Percentiles rank a stretch among this genome's conserved stretches.
phyloP scores from a whole-genome alignment of 1,284 basidiomycete genomes.

The Irpex sp. region DNA sequence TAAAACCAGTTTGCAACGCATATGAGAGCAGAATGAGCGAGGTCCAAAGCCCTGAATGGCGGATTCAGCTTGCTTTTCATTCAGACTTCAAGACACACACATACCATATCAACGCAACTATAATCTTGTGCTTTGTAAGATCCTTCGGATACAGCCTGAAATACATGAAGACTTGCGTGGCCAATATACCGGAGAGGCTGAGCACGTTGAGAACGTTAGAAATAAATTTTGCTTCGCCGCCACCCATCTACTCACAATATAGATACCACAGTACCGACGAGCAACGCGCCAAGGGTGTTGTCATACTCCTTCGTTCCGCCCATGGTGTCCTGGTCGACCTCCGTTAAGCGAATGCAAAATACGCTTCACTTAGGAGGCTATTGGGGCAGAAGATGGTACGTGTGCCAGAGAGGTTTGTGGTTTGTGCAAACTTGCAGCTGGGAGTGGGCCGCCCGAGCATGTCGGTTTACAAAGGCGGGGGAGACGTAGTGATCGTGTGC shows the following conservation, averaged over 20 bases:
- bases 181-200: constrained; percentile 20
- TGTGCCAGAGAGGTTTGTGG: no score
- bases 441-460: no score
- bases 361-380: no score
- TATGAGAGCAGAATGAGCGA: constrained; percentile 27
- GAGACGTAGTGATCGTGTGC: no score
- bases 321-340: background rate
- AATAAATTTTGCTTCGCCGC: background rate
- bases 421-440: no score
- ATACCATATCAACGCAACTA: constrained; percentile 18
- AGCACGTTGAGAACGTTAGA: background rate
- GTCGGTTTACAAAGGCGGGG: no score
- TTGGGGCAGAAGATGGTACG: no score
- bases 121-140: background rate
- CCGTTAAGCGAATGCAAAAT: background rate
- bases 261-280: constrained; percentile 6
- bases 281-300: constrained; percentile 9
- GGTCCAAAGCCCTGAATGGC: constrained; percentile 25
- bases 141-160: constrained; percentile 17
- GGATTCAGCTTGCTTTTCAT: background rate
- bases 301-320: background rate
- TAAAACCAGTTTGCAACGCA: constrained; percentile 33
- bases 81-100: background rate
- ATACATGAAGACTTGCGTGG: constrained; percentile 21
- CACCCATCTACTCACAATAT: constrained; percentile 1